Conservation (phyloP, 2,329 filamentous ascomycete species). For the Sclerotinia trifoliorum region DNA sequence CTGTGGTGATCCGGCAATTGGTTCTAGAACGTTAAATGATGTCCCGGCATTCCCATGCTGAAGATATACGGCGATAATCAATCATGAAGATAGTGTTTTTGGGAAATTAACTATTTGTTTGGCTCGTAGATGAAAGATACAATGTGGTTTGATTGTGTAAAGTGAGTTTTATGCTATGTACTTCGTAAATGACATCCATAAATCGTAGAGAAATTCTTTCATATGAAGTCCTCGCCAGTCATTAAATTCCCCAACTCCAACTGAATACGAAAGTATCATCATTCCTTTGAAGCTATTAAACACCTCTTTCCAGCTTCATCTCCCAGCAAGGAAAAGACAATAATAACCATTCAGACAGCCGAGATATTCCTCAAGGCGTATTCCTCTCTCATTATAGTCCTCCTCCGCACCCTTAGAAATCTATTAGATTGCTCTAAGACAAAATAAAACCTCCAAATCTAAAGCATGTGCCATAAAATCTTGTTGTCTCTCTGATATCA, state of each 20-base stretch:
- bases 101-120: not conserved
- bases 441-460: not conserved
- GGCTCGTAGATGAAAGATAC: not conserved
- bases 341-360: not conserved
- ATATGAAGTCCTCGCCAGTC: not conserved
- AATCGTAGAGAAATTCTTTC: constrained; percentile 4
- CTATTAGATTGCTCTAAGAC: constrained; percentile 3
- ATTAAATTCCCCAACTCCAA: not conserved
- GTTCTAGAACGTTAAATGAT: not conserved
- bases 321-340: not conserved
- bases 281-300: not conserved
- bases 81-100: not conserved
- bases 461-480: not conserved
- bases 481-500: not conserved
- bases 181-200: not conserved
- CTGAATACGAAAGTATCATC: not conserved
- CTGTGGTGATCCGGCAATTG: not conserved
- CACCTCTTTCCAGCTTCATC: not conserved
- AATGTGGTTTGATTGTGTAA: not conserved
- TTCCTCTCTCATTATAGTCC: not conserved
- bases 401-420: not conserved
- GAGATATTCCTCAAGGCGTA: not conserved
- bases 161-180: not conserved
- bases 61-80: not conserved
- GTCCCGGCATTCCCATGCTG: too few relatives aligned